Evolutionary conservation across 2,329 filamentous ascomycete genomes (phyloP).

Genomic region (Fusarium mangiferae): DNA sequence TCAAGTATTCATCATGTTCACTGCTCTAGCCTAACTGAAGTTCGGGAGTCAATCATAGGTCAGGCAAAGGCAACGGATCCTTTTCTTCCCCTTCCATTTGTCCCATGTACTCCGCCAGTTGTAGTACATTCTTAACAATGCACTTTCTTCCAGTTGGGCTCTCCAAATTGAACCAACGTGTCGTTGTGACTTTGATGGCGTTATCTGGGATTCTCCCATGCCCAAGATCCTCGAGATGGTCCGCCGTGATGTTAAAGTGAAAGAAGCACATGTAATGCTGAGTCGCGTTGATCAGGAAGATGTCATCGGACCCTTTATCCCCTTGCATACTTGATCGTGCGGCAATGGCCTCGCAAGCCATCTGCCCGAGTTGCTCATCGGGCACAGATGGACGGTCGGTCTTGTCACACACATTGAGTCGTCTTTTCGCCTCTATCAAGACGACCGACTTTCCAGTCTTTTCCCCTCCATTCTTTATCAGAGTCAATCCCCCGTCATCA

Average conservation of each 20-base stretch:
- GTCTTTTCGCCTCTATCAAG: not conserved
- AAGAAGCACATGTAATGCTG: not conserved
- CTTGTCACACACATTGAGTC: not conserved
- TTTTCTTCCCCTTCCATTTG: too few relatives aligned
- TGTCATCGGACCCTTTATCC: too few relatives aligned
- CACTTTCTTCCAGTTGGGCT: not conserved
- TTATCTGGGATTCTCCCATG: not conserved
- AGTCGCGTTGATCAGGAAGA: accelerated
- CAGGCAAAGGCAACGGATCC: too few relatives aligned
- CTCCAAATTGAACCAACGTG: not conserved
- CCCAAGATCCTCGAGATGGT: not conserved
- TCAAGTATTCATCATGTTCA: not conserved
- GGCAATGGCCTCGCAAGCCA: not conserved
- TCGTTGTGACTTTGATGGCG: accelerated
- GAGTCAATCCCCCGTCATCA: not conserved
- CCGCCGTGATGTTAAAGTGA: not conserved
- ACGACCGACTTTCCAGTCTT: not conserved
- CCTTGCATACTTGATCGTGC: too few relatives aligned
- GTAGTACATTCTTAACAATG: not conserved
- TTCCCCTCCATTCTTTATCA: not conserved
- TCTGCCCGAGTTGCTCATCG: not conserved
- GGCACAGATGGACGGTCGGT: not conserved
- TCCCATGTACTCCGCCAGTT: not conserved
- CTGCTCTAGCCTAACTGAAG: not conserved
- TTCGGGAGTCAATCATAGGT: not conserved